phyloP scores from a whole-genome alignment of 257 asterid genomes.

The Petrea volubilis region DNA sequence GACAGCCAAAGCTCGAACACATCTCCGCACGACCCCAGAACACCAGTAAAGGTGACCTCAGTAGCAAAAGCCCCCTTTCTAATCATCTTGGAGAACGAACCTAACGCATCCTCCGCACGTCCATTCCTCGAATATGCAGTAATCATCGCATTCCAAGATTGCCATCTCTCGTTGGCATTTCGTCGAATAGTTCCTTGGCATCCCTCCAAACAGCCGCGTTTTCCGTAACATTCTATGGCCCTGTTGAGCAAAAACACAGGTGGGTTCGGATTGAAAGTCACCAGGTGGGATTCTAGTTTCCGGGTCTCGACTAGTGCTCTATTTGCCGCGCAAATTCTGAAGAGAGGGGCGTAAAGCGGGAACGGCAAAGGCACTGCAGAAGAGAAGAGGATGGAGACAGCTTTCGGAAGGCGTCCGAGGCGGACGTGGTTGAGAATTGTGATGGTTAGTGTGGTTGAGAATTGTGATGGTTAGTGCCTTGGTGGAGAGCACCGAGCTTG shows the following conservation, averaged over 20 bases:
- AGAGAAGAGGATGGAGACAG: conserved; percentile 60
- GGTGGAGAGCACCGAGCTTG: conserved; percentile 17
- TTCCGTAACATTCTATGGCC: conserved; percentile 71
- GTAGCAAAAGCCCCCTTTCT: conserved; percentile 56
- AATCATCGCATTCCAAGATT: conserved; percentile 87
- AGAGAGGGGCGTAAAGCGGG: conserved; percentile 60
- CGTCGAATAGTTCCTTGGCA: conserved; percentile 68
- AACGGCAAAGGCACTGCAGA: conserved; percentile 49
- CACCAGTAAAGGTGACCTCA: conserved; percentile 79
- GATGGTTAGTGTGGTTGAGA: too few relatives aligned
- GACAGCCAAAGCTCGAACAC: conserved; percentile 48
- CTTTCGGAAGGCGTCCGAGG: conserved; percentile 58
- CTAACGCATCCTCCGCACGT: conserved; percentile 36
- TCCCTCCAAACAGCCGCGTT: conserved; percentile 59
- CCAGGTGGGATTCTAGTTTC: conserved; percentile 66
- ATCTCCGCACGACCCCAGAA: conserved; percentile 56
- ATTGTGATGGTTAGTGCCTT: conserved; percentile 49
- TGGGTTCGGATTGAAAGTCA: conserved; percentile 52
- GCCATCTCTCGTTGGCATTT: conserved; percentile 80
- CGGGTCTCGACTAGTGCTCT: conserved; percentile 69
- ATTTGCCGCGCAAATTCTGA: conserved; percentile 52
- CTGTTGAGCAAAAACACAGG: conserved; percentile 74
- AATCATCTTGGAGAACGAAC: conserved; percentile 52
- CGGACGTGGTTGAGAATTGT: too few relatives aligned
- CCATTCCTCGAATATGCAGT: conserved; percentile 63